phyloP scores from a whole-genome alignment of 75 land plant species.

The Sequoia sempervirens region DNA sequence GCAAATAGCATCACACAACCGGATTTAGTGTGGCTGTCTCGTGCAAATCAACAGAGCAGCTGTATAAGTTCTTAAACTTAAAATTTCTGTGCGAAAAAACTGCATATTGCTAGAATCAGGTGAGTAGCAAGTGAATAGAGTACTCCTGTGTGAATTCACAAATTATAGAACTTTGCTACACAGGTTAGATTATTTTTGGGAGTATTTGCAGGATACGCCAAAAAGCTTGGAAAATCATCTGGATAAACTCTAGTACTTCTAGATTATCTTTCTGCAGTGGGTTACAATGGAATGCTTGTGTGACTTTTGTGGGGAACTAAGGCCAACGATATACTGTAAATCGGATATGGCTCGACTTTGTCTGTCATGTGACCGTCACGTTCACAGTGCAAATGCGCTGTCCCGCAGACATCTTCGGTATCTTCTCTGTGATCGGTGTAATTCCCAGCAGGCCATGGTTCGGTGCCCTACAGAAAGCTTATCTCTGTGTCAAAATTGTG shows the following conservation, averaged over 20 bases:
- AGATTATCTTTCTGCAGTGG: background rate
- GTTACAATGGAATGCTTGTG: slow-evolving; percentile 60
- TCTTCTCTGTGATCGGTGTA: slow-evolving; percentile 75
- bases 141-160: background rate
- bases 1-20: no score
- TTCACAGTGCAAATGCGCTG: slow-evolving; percentile 77
- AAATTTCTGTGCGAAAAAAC: background rate
- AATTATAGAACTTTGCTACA: background rate
- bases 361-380: slow-evolving; percentile 80
- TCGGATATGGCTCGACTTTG: slow-evolving; percentile 82
- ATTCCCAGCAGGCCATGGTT: slow-evolving; percentile 47
- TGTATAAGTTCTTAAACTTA: background rate
- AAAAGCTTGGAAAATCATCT: background rate
- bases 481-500: slow-evolving; percentile 78
- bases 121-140: background rate
- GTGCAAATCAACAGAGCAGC: background rate
- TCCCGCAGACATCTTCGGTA: slow-evolving; percentile 63
- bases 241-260: background rate
- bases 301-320: slow-evolving; percentile 78
- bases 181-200: background rate
- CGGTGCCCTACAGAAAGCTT: slow-evolving; percentile 52
- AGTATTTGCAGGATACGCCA: background rate
- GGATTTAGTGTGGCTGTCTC: background rate
- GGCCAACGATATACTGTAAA: slow-evolving; percentile 68
- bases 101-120: background rate